These are phyloP conservation scores for Sarcomyxa edulis DNA, from an alignment of 768 basidiomycete genomes.

Conservation along the genomic window DNA sequence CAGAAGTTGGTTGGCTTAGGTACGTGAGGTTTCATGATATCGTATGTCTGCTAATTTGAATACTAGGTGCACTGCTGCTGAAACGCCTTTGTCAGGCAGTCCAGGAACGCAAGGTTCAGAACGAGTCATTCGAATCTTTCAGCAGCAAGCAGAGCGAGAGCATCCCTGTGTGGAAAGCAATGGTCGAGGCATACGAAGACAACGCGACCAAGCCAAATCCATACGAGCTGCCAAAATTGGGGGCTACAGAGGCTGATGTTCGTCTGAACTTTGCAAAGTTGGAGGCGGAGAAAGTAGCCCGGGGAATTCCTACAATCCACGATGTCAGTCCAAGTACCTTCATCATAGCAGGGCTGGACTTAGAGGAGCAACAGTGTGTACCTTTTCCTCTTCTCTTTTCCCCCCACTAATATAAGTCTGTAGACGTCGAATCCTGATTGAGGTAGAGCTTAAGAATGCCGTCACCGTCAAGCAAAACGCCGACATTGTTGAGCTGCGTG, in stretches of 20 bases:
- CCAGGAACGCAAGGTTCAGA: conserved; percentile 2
- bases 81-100: conserved; percentile 1
- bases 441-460: neutral
- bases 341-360: conserved; percentile 3
- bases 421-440: neutral
- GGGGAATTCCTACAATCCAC: neutral
- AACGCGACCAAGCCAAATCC: conserved; percentile 17
- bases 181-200: conserved; percentile 17
- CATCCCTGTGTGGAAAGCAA: conserved; percentile 9
- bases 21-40: conserved; percentile 6
- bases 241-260: neutral
- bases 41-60: conserved; percentile 10
- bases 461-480: neutral
- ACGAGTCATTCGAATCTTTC: neutral
- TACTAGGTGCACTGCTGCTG: conserved; percentile 10
- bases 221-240: conserved; percentile 5
- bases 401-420: too few species aligned
- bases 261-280: neutral
- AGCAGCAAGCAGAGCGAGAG: neutral
- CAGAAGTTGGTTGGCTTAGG: conserved; percentile 8
- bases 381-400: too few species aligned
- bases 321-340: neutral
- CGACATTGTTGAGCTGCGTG: conserved; percentile 1
- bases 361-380: conserved; percentile 8
- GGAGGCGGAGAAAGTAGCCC: neutral